A percentile compares a stretch with the other conserved stretches of the same genome.
These are phyloP conservation scores for Madurella mycetomatis DNA, from an alignment of 2,329 filamentous ascomycete species.

Conservation along the genomic window DNA sequence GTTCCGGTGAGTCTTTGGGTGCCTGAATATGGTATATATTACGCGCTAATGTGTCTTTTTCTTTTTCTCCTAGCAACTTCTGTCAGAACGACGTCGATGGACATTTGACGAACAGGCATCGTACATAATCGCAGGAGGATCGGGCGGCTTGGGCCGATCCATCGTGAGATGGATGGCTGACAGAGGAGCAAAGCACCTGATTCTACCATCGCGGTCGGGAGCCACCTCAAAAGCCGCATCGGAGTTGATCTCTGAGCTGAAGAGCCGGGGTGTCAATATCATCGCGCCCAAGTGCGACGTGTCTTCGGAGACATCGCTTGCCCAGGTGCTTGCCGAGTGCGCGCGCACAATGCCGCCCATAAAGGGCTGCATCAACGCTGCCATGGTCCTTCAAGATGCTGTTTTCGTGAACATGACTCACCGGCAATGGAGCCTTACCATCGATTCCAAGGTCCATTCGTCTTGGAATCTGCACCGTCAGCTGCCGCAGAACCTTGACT, in stretches of 20 bases:
- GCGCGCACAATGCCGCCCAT: slow-evolving; percentile 12
- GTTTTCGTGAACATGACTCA: too few species aligned
- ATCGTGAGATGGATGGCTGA: slow-evolving; percentile 35
- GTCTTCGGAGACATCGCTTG: background rate
- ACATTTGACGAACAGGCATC: slow-evolving; percentile 17
- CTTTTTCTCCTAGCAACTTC: background rate
- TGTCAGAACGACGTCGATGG: background rate
- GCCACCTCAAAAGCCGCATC: slow-evolving; percentile 10
- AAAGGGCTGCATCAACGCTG: slow-evolving; percentile 24
- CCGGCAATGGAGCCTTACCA: too few species aligned
- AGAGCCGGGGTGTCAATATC: background rate
- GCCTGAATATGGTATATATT: too few species aligned
- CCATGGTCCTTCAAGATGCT: slow-evolving; percentile 19
- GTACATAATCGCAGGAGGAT: slow-evolving; percentile 37
- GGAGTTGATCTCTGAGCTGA: background rate
- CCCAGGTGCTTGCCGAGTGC: background rate
- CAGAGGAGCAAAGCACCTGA: slow-evolving; percentile 36
- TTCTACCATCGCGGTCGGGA: slow-evolving; percentile 35
- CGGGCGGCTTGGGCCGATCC: slow-evolving; percentile 35
- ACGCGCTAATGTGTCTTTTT: too few species aligned
- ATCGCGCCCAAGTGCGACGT: background rate
- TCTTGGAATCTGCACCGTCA: too few species aligned
- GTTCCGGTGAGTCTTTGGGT: background rate
- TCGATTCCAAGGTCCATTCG: too few species aligned
- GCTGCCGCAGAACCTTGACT: too few species aligned